phyloP scores from a whole-genome alignment of 2,329 filamentous ascomycete genomes.

The Grosmannia penicillata region DNA sequence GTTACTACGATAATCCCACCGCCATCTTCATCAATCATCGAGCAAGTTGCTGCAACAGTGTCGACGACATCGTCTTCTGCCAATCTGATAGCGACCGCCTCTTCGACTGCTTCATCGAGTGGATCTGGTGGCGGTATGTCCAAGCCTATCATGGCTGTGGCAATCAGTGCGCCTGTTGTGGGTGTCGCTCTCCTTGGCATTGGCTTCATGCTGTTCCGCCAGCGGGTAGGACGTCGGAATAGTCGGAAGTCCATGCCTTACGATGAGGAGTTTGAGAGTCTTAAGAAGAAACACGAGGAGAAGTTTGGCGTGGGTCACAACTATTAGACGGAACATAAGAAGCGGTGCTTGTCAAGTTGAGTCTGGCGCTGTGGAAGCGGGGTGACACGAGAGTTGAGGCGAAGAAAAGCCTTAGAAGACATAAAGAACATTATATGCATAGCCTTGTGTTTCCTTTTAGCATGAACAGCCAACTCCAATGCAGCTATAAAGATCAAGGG shows the following conservation, averaged over 20 bases:
- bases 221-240: constrained; percentile 1
- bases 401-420: no score
- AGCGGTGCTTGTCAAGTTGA: no score
- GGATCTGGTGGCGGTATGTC: constrained; percentile 2
- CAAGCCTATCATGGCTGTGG: constrained; percentile 8
- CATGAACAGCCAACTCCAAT: no score
- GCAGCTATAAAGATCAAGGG: no score
- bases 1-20: constrained; percentile 1
- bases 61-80: constrained; percentile 1
- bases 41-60: neutral
- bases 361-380: no score
- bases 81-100: neutral
- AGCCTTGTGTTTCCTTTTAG: no score
- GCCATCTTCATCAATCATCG: neutral
- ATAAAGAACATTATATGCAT: no score
- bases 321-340: constrained; percentile 4
- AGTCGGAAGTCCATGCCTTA: constrained; percentile 8
- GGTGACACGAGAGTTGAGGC: no score
- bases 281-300: constrained; percentile 13
- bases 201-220: constrained; percentile 8
- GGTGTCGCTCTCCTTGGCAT: constrained; percentile 8
- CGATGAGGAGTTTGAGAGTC: constrained; percentile 13
- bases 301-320: constrained; percentile 12
- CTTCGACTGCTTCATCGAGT: neutral
- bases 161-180: constrained; percentile 9